Evolutionary conservation across 257 asterid genomes (phyloP).

Genomic region (Anisodus acutangulus): DNA sequence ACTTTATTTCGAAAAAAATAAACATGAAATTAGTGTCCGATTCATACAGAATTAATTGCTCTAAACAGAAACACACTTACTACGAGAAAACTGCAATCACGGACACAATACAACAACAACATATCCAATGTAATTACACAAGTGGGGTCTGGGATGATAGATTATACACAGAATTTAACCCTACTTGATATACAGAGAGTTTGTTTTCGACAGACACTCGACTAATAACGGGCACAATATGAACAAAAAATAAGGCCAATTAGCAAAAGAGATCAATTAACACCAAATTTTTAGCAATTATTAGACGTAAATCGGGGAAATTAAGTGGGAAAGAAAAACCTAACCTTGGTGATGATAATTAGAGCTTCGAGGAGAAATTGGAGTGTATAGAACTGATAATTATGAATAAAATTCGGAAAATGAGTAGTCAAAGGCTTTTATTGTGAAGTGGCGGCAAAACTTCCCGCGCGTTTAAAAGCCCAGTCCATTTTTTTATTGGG

Average conservation of each 20-base stretch:
- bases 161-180: no score
- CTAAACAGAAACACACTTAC: neutral
- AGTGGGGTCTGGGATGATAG: no score
- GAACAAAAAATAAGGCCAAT: no score
- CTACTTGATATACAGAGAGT: no score
- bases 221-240: no score
- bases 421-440: neutral
- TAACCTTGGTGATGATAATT: neutral
- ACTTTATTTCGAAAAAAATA: no score
- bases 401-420: neutral
- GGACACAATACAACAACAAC: neutral
- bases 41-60: no score
- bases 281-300: neutral
- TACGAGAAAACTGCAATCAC: neutral
- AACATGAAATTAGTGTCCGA: no score
- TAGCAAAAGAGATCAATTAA: neutral
- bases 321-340: neutral
- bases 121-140: no score
- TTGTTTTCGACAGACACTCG: no score
- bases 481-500: neutral
- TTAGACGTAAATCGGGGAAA: neutral
- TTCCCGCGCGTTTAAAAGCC: constrained; percentile 35
- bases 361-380: neutral
- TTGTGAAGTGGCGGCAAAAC: constrained; percentile 38
- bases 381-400: neutral